Evolutionary conservation across 2,329 filamentous ascomycete species (phyloP), one percentile per base, ranked within the genome.

Genomic region (Exophiala mesophila): DNA sequence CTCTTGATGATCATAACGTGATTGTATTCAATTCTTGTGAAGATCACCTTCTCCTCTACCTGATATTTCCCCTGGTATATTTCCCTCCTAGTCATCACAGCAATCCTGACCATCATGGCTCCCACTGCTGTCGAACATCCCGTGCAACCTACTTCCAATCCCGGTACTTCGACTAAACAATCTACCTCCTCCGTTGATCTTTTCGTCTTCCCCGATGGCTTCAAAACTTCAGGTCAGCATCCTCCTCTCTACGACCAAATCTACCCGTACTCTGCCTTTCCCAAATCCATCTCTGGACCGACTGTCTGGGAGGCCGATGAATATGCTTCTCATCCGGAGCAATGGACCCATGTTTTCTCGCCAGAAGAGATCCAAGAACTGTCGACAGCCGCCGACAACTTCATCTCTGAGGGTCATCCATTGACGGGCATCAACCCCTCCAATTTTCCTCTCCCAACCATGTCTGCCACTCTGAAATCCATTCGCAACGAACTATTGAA

Each of bases 281-380:
- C 85, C 31, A 76, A 77, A 45, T 65, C 82, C 47, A 87, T 89
- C 59, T 72, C 72, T 0, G 85, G 85, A 8, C 76, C 77, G 0
- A 89, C 84, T 0, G 78, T 85, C 20, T 92, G 86, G 86, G 71
- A 74, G 40, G 72, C 75, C 4, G 74, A 78, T 20, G 81, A 85
- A 21, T 86, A 81, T 57, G 69, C 67, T 40, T 62, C 74, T 50
- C 69, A 74, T 54, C 78, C 82, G 0, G 79, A 85, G 55, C 73
- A 73, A 61, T 90, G 85, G 85, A 80, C 81, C 4, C 84, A 88
- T 64, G 66, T 67, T 5, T 85, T 89, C 59, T 81, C 74, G 0
- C 63, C 71, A 0, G 73, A 77, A 2, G 85, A 90, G 61, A 67
- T 88, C 15, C 64, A 68, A 7, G 85, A 89, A 58, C 68, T 92